Conservation (phyloP, 352 stramenopile species). For the Halophytophthora polymorphica region DNA sequence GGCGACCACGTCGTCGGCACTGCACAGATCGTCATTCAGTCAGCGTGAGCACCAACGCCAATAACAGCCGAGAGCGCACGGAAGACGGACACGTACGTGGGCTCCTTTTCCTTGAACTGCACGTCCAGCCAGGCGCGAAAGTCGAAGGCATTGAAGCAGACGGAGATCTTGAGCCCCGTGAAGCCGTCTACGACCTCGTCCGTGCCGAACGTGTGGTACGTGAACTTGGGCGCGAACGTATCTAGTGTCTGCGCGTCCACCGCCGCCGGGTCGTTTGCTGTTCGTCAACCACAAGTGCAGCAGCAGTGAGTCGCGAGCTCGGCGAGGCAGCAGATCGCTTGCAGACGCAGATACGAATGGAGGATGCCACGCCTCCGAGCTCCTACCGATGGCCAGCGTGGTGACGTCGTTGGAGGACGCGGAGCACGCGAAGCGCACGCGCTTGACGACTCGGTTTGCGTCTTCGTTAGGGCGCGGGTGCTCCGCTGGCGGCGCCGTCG, state of each 20-base stretch:
- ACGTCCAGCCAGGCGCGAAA: conserved; percentile 61
- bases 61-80: background rate
- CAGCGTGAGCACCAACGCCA: background rate
- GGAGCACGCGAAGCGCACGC: conserved; percentile 57
- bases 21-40: conserved; percentile 9
- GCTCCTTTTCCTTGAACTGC: conserved; percentile 46
- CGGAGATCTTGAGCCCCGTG: conserved; percentile 44
- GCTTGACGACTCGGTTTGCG: conserved; percentile 34
- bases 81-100: conserved; percentile 22
- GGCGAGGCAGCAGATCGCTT: background rate
- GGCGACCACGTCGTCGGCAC: conserved; percentile 45
- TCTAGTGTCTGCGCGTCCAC: conserved; percentile 38
- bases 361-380: background rate
- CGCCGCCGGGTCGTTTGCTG: conserved; percentile 39
- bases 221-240: conserved; percentile 69
- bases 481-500: conserved; percentile 9
- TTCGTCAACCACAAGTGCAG: background rate
- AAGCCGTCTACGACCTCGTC: conserved; percentile 71
- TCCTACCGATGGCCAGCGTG: conserved; percentile 55
- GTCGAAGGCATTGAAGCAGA: conserved; percentile 64
- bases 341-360: background rate
- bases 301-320: background rate
- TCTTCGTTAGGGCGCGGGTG: conserved; percentile 1
- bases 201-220: conserved; percentile 80
- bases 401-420: conserved; percentile 47